Conservation (phyloP, 192 early-diverging fungal species). For the Podila epigama region DNA sequence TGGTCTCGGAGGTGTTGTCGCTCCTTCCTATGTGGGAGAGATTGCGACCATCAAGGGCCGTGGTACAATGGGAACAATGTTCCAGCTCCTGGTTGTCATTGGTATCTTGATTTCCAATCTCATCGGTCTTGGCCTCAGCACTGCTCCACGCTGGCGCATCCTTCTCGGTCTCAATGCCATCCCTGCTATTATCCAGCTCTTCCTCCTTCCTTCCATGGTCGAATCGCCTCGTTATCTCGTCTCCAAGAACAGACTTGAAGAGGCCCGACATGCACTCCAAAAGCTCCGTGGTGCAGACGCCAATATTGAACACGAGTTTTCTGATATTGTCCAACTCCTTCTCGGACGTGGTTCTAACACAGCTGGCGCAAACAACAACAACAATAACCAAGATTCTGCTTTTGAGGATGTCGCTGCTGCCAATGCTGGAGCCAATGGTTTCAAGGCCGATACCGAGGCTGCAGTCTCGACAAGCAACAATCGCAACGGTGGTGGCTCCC, state of each 20-base stretch:
- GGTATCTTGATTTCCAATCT: conserved; percentile 80
- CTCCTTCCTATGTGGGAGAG: conserved; percentile 80
- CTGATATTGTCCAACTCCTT: conserved; percentile 65
- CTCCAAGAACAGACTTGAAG: conserved; percentile 66
- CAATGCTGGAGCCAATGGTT: too few species aligned
- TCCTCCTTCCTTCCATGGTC: conserved; percentile 69
- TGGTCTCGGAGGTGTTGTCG: conserved; percentile 67
- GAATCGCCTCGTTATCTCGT: conserved; percentile 82
- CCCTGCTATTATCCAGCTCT: conserved; percentile 63
- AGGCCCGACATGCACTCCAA: conserved; percentile 61
- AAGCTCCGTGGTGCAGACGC: conserved; percentile 58
- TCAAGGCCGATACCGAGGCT: conserved; percentile 46
- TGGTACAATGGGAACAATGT: conserved; percentile 74
- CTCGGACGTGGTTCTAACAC: conserved; percentile 31
- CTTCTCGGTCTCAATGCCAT: conserved; percentile 70
- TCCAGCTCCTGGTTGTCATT: conserved; percentile 79
- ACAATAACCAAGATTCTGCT: conserved; percentile 26
- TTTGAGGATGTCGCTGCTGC: conserved; percentile 14
- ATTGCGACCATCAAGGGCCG: conserved; percentile 74
- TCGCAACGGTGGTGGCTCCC: conserved; percentile 10
- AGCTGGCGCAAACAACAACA: conserved; percentile 11
- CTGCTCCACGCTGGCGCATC: conserved; percentile 73
- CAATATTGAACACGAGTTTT: conserved; percentile 67
- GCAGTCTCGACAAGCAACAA: conserved; percentile 39
- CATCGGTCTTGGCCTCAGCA: conserved; percentile 66